Conservation (phyloP, 805 yeast genomes). For the Isabelozyma heimii region DNA sequence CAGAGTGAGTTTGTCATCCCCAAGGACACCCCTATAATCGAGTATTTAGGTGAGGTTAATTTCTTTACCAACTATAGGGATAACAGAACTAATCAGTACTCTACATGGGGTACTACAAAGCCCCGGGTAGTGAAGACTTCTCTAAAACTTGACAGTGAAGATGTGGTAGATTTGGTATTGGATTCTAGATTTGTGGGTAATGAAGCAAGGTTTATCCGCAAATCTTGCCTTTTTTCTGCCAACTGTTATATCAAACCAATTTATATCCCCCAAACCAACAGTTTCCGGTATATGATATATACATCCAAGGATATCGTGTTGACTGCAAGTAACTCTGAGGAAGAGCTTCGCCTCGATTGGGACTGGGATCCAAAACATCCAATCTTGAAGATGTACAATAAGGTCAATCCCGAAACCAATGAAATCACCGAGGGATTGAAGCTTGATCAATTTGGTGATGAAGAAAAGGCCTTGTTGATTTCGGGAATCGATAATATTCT, state of each 20-base stretch:
- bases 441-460: slow-evolving; percentile 54
- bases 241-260: slow-evolving; percentile 64
- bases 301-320: slow-evolving; percentile 53
- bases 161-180: slow-evolving; percentile 54
- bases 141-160: slow-evolving; percentile 3
- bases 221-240: slow-evolving; percentile 62
- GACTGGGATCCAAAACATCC: slow-evolving; percentile 86
- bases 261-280: slow-evolving; percentile 35
- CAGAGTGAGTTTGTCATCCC: slow-evolving; percentile 26
- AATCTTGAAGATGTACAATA: slow-evolving; percentile 49
- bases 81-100: slow-evolving; percentile 74
- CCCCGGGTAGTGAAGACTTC: slow-evolving; percentile 32
- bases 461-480: slow-evolving; percentile 54
- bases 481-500: slow-evolving; percentile 62
- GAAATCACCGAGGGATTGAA: slow-evolving; percentile 28
- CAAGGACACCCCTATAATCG: slow-evolving; percentile 51
- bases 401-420: slow-evolving; percentile 7
- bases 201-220: slow-evolving; percentile 67
- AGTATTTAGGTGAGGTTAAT: slow-evolving; percentile 72
- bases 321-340: slow-evolving; percentile 38
- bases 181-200: slow-evolving; percentile 85
- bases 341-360: slow-evolving; percentile 81
- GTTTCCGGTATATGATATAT: slow-evolving; percentile 51
- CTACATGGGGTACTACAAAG: slow-evolving; percentile 65
- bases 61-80: slow-evolving; percentile 59